phyloP scores from a whole-genome alignment of 2,329 filamentous ascomycete genomes.

The Magnaporthales sp. region DNA sequence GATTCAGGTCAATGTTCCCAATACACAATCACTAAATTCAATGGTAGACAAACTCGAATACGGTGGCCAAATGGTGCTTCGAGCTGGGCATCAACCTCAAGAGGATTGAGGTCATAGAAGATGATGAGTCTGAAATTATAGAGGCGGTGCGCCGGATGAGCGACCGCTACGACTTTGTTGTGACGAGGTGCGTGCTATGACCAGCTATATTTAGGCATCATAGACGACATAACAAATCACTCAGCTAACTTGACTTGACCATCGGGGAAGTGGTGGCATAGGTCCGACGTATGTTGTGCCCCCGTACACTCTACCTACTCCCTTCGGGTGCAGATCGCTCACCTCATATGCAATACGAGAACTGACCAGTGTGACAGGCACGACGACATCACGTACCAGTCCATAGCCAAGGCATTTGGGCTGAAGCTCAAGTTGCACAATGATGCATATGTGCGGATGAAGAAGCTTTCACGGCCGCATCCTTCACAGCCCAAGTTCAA shows the following conservation, averaged over 20 bases:
- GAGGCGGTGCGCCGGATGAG: constrained; percentile 86
- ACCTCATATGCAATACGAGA: neutral
- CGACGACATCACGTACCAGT: constrained; percentile 95
- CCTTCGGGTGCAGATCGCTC: neutral
- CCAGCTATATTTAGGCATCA: neutral
- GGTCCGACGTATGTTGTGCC: constrained; percentile 68
- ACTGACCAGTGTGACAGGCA: constrained; percentile 46
- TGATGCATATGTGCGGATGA: constrained; percentile 74
- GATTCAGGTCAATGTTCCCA: neutral
- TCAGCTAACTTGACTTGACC: neutral
- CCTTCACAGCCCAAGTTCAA: constrained; percentile 66
- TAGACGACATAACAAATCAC: constrained; percentile 8
- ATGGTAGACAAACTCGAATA: constrained; percentile 52
- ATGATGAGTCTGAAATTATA: constrained; percentile 83
- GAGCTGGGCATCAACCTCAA: constrained; percentile 60
- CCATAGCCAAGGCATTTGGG: constrained; percentile 82
- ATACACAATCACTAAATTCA: constrained; percentile 10
- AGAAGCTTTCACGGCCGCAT: constrained; percentile 64
- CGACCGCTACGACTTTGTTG: constrained; percentile 82
- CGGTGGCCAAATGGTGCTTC: constrained; percentile 58
- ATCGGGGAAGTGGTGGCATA: constrained; percentile 63
- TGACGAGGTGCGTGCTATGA: constrained; percentile 53
- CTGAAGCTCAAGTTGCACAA: constrained; percentile 71
- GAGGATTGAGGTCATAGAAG: constrained; percentile 84
- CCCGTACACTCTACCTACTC: neutral